Base-by-base conservation (phyloP, 1,139 yeast species). In the Blastobotrys illinoisensis region DNA sequence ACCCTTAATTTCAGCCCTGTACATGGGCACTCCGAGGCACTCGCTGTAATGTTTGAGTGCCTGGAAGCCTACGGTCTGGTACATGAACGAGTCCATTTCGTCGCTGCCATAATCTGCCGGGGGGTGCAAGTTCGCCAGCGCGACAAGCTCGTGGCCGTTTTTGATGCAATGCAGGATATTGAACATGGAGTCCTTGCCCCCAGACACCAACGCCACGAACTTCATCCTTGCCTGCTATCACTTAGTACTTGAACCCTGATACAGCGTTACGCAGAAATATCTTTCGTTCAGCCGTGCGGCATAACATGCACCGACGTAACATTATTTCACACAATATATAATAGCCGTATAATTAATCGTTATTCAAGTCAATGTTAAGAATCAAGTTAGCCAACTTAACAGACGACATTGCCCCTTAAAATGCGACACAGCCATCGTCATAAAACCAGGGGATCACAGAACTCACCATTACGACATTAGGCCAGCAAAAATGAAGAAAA, bases 21-120 rank as follows among this genome's bases (percentile, higher is more conserved):
- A 89, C 64, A 93, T 72, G 0, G 99, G 98, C 1, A 88, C 82
- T 5, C 81, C 90, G 48, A 88, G 72, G 63, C 96, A 88, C 58
- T 85, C 76, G 1, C 80, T 74, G 64, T 90, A 89, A 55, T 74
- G 71, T 0, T 80, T 78, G 4, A 93, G 77, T 3, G 88, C 81
- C 61, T 86, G 89, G 68, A 87, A 95, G 0, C 99, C 99, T n/a
- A 93, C 99, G 0, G 99, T 93, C 70, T 93, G 99, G 70, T 88
- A 93, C 99, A 93, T 93, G 68, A 86, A 93, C 54, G 97, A 88
- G 70, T 93, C 97, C 56, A 93, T 74, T 68, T 93, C 99, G 52
- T 75, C 78, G 13, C 62, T 57, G 13, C 53, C 58, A 61, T 79
- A 80, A 14, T 65, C 61, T 18, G 70, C 71, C 7, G 76, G 74